These are phyloP conservation scores for Pythium inflatum DNA, from an alignment of 352 stramenopile genomes.

Conservation along the genomic window DNA sequence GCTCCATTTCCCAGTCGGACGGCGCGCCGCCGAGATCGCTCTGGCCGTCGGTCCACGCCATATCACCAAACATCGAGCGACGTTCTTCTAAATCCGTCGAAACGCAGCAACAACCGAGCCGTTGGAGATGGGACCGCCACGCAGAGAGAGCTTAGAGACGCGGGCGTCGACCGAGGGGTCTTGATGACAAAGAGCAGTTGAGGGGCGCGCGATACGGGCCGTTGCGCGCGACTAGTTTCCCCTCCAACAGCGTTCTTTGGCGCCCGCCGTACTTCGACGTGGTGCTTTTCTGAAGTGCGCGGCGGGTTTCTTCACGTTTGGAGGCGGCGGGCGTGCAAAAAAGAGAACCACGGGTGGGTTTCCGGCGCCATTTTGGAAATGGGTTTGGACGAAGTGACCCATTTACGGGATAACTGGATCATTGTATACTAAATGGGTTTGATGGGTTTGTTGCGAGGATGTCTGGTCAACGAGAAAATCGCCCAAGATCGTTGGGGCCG, in stretches of 20 bases:
- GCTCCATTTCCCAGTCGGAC: constrained; percentile 31
- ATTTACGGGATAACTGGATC: neutral
- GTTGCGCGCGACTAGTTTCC: neutral
- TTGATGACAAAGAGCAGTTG: neutral
- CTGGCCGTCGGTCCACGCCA: constrained; percentile 30
- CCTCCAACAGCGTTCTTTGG: neutral
- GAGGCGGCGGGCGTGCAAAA: constrained; percentile 26
- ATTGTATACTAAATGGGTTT: neutral
- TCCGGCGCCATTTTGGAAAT: neutral
- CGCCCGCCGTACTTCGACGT: constrained; percentile 25
- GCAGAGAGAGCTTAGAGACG: neutral
- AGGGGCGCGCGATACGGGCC: neutral
- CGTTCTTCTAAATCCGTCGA: neutral
- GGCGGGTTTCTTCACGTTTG: constrained; percentile 23
- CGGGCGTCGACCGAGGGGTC: neutral
- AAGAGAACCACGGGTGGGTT: constrained; percentile 22
- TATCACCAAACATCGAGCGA: constrained; percentile 31
- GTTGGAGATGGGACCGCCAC: neutral
- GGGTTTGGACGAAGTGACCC: neutral
- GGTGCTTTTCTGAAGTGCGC: constrained; percentile 36
- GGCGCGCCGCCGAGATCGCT: constrained; percentile 6
- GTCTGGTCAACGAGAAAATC: constrained; percentile 7
- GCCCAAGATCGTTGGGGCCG: constrained; percentile 1
- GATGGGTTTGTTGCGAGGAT: neutral
- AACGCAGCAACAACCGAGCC: neutral